A percentile compares a stretch with the other conserved stretches of the same genome.
Conservation (phyloP, 306 rosid genomes). For the Arachis stenosperma region DNA sequence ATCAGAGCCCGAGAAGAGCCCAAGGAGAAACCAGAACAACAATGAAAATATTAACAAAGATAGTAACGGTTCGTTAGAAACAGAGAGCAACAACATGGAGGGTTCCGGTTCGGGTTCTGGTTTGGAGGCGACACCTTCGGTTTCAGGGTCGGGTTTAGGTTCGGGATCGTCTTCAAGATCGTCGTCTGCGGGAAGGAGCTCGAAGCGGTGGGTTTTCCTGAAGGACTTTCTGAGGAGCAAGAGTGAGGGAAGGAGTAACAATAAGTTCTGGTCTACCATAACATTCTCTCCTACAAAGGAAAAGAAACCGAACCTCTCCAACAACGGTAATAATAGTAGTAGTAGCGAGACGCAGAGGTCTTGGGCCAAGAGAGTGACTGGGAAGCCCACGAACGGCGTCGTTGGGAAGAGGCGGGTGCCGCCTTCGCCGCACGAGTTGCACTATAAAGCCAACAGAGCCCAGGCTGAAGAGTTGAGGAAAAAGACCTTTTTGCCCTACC, state of each 20-base stretch:
- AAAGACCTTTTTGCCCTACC: slow-evolving; percentile 93
- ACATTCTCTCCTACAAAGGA: slow-evolving; percentile 75
- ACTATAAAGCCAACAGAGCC: slow-evolving; percentile 86
- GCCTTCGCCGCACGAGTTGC: slow-evolving; percentile 89
- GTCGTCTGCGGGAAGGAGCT: slow-evolving; percentile 91
- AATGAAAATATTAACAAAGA: neutral
- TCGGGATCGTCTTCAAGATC: slow-evolving; percentile 89
- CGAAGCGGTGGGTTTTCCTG: slow-evolving; percentile 84
- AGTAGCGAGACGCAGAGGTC: slow-evolving; percentile 44
- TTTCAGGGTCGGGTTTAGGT: slow-evolving; percentile 69
- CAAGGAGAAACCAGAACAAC: slow-evolving; percentile 22
- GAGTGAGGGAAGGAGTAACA: slow-evolving; percentile 91
- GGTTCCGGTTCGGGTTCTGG: slow-evolving; percentile 34
- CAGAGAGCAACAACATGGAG: slow-evolving; percentile 42
- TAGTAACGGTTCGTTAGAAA: slow-evolving; percentile 26
- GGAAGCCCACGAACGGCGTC: slow-evolving; percentile 72
- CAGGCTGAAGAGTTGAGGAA: slow-evolving; percentile 89
- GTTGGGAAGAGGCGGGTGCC: slow-evolving; percentile 80
- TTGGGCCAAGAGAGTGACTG: slow-evolving; percentile 56
- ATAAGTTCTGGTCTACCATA: slow-evolving; percentile 88
- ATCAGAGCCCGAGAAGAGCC: slow-evolving; percentile 32
- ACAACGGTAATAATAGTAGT: neutral
- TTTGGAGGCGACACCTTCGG: slow-evolving; percentile 63
- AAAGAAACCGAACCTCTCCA: slow-evolving; percentile 46
- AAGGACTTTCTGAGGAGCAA: slow-evolving; percentile 95